These are phyloP conservation scores for Inonotus hispidus DNA, from an alignment of 1,284 basidiomycete species.

Conservation along the genomic window DNA sequence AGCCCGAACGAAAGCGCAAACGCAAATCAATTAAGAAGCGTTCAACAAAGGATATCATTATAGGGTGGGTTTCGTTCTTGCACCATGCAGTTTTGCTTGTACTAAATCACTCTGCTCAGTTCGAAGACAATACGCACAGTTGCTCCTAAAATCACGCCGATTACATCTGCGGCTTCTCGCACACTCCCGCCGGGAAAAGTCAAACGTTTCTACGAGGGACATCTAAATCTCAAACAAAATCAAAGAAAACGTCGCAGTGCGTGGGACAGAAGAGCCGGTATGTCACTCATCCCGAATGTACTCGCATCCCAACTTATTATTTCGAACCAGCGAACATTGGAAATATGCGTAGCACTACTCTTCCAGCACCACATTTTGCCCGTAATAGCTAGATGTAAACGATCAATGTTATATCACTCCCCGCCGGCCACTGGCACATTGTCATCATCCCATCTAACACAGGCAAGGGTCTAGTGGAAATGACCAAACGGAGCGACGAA, in stretches of 20 bases:
- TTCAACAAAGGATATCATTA: constrained; percentile 10
- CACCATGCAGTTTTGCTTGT: background rate
- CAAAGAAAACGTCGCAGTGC: background rate
- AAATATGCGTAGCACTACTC: constrained; percentile 3
- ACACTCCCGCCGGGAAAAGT: constrained; percentile 12
- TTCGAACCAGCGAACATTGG: constrained; percentile 13
- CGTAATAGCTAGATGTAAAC: background rate
- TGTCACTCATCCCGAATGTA: background rate
- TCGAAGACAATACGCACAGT: constrained; percentile 14
- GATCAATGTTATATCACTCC: background rate
- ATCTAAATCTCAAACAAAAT: background rate
- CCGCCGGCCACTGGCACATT: no score
- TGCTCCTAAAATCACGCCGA: background rate
- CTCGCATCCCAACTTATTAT: background rate
- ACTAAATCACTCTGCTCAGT: constrained; percentile 1
- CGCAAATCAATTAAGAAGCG: background rate
- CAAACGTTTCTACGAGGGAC: constrained; percentile 6
- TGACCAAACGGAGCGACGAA: background rate
- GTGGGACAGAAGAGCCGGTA: constrained; percentile 18
- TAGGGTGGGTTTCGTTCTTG: constrained; percentile 12
- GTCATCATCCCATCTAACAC: no score
- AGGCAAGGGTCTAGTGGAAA: no score
- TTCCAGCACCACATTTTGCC: constrained; percentile 12
- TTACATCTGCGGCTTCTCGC: background rate
- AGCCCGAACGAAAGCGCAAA: background rate